Evolutionary conservation across 768 basidiomycete genomes (phyloP).

Genomic region (Trametes cinnabarina): DNA sequence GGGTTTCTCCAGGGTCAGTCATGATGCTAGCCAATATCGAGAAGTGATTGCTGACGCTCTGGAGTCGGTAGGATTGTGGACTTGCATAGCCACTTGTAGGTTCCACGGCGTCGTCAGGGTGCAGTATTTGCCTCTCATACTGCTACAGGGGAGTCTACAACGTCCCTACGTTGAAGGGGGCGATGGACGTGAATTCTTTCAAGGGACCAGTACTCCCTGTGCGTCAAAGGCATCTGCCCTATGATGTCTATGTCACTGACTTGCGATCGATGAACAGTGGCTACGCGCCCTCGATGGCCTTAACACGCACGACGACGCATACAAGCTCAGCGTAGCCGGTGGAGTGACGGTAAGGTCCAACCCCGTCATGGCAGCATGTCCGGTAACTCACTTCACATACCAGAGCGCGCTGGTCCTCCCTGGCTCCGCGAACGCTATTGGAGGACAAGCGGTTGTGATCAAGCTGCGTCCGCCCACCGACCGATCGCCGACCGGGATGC

Average conservation of each 20-base stretch:
- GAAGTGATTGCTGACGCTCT: no score
- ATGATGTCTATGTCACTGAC: no score
- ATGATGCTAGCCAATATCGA: no score
- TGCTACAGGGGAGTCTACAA: slow-evolving; percentile 4
- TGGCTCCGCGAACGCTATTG: slow-evolving; percentile 53
- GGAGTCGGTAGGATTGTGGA: slow-evolving; percentile 13
- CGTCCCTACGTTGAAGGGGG: slow-evolving; percentile 29
- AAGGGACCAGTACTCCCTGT: slow-evolving; percentile 33
- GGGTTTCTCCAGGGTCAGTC: slow-evolving; percentile 74
- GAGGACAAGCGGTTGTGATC: slow-evolving; percentile 75
- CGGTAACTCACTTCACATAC: no score
- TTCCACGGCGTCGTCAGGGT: slow-evolving; percentile 39
- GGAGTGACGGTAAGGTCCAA: slow-evolving; percentile 54
- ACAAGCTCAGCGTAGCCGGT: slow-evolving; percentile 66
- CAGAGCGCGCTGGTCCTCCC: slow-evolving; percentile 69
- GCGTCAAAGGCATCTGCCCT: slow-evolving; percentile 22
- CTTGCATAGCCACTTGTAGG: slow-evolving; percentile 21
- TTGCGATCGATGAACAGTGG: slow-evolving; percentile 35
- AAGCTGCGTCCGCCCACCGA: slow-evolving; percentile 75
- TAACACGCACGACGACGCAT: slow-evolving; percentile 79
- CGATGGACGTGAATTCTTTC: slow-evolving; percentile 44
- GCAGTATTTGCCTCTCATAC: slow-evolving; percentile 24
- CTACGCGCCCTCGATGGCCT: slow-evolving; percentile 74
- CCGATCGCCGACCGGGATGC: slow-evolving; percentile 68
- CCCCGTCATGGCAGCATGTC: neutral